phyloP scores from a whole-genome alignment of 352 stramenopile genomes.

The Phytophthora tentaculata region DNA sequence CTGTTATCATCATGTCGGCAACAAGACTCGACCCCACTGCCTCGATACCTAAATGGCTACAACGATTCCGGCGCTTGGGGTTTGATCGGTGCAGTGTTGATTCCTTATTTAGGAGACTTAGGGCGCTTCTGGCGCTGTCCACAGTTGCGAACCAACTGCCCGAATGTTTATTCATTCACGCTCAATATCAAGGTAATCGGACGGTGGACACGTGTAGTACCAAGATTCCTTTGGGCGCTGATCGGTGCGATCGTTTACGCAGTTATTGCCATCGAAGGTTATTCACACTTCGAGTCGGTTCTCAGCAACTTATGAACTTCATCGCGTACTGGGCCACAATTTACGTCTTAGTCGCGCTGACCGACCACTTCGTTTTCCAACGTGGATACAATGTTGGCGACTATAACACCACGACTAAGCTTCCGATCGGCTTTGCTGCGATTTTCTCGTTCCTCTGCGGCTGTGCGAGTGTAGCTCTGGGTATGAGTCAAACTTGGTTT shows the following conservation, averaged over 20 bases:
- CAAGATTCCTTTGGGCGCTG: slow-evolving; percentile 42
- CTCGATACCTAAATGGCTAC: slow-evolving; percentile 42
- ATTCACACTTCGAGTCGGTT: slow-evolving; percentile 46
- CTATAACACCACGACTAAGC: slow-evolving; percentile 41
- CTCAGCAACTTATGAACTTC: slow-evolving; percentile 62
- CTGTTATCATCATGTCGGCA: slow-evolving; percentile 44
- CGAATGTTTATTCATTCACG: slow-evolving; percentile 53
- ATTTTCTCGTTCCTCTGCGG: slow-evolving; percentile 45
- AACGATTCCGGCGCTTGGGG: slow-evolving; percentile 39
- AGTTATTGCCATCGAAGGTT: slow-evolving; percentile 41
- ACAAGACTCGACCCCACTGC: slow-evolving; percentile 31
- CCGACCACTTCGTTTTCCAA: slow-evolving; percentile 46
- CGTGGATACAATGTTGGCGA: slow-evolving; percentile 43
- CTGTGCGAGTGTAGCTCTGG: slow-evolving; percentile 34
- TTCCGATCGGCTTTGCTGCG: slow-evolving; percentile 42
- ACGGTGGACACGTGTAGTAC: slow-evolving; percentile 35
- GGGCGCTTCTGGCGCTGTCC: slow-evolving; percentile 51
- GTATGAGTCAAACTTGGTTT: slow-evolving; percentile 56
- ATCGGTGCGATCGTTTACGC: slow-evolving; percentile 42
- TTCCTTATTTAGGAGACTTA: slow-evolving; percentile 41
- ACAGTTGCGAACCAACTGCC: slow-evolving; percentile 55
- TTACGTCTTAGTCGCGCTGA: slow-evolving; percentile 40
- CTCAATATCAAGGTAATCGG: slow-evolving; percentile 54
- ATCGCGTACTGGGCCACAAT: slow-evolving; percentile 50
- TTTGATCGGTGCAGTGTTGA: slow-evolving; percentile 41